phyloP scores from a whole-genome alignment of 164 flowering plant species.

The Liriodendron chinense region DNA sequence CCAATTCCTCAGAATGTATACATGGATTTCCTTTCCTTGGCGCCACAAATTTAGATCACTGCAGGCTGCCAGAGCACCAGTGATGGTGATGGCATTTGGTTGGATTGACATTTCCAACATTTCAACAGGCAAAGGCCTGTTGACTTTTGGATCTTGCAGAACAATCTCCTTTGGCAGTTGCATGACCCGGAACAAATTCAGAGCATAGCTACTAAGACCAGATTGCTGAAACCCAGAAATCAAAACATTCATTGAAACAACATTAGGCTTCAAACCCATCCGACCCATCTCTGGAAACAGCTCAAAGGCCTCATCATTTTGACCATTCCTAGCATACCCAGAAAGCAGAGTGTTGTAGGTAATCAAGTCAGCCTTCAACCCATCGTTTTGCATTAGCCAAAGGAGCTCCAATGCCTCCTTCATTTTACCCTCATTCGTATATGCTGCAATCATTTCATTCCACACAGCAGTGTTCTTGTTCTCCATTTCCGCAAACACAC shows the following conservation, averaged over 20 bases:
- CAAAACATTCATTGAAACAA: conserved; percentile 34
- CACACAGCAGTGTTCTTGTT: conserved; percentile 36
- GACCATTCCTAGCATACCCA: conserved; percentile 39
- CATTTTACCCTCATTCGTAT: conserved; percentile 37
- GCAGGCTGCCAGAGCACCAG: conserved; percentile 53
- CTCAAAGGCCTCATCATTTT: conserved; percentile 33
- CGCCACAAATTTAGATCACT: conserved; percentile 21
- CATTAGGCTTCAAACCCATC: conserved; percentile 37
- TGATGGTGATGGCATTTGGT: conserved; percentile 33
- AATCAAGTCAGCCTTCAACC: conserved; percentile 37
- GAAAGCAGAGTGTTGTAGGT: conserved; percentile 45
- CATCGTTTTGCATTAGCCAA: conserved; percentile 28
- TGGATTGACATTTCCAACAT: conserved; percentile 2
- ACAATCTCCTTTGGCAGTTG: conserved; percentile 20
- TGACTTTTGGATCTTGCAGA: not conserved
- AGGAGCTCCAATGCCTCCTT: conserved; percentile 25
- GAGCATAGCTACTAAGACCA: conserved; percentile 38
- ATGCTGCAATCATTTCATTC: conserved; percentile 48
- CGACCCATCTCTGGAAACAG: conserved; percentile 34
- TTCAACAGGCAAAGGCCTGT: conserved; percentile 9
- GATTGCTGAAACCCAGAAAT: conserved; percentile 53
- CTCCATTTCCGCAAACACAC: conserved; percentile 25
- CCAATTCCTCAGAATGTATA: conserved; percentile 28
- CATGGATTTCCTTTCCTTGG: conserved; percentile 48
- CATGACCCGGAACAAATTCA: conserved; percentile 40